Base-by-base conservation (phyloP, 805 yeast species). In the Myxozyma mucilagina region DNA sequence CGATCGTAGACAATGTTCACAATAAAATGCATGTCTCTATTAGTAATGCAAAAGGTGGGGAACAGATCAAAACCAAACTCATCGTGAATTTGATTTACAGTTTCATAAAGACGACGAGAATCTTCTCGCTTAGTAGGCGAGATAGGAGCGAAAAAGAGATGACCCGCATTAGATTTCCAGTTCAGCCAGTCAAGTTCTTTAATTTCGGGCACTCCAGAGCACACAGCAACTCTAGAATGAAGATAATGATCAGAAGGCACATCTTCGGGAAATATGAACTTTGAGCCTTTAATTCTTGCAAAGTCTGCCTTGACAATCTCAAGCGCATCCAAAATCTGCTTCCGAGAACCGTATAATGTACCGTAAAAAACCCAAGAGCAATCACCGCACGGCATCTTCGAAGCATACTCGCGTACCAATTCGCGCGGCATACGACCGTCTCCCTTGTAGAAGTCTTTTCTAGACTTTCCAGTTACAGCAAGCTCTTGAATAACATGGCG, bases 401-500 rank as follows among this genome's bases (percentile, higher is more conserved):
- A 42, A n/a, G 55, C 47, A 42, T 42, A 20, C 29, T 52, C 41
- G 18, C 55, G 39, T 24, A 52, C 32, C 18, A 52, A 31, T 41
- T 52, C 55, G 11, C 55, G 55, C 4, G 55, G 55, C 34, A 52
- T 29, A 29, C 47, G 29, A 4, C 55, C 55, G 13, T 20, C 31
- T 16, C 48, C 48, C 20, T 42, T 31, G 48, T 29, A 52, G n/a
- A 52, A 52, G 18, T 29, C 55, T 11, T 38, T 41, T 16, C 34
- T 43, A 35, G 47, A 35, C 14, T 29, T 41, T 18, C 55, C 55
- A 3, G 55, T 52, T 3, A 52, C 55, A 11, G 48, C 47, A 14
- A 52, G 55, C n/a, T 52, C 55, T 20, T 52, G 55, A 32, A 52
- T 52, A 32, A 52, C 55, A 32, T 52, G 20, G 14, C 55, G 55